Evolutionary conservation across 1,284 basidiomycete genomes (phyloP).

Genomic region (Ceratobasidium theobromae): DNA sequence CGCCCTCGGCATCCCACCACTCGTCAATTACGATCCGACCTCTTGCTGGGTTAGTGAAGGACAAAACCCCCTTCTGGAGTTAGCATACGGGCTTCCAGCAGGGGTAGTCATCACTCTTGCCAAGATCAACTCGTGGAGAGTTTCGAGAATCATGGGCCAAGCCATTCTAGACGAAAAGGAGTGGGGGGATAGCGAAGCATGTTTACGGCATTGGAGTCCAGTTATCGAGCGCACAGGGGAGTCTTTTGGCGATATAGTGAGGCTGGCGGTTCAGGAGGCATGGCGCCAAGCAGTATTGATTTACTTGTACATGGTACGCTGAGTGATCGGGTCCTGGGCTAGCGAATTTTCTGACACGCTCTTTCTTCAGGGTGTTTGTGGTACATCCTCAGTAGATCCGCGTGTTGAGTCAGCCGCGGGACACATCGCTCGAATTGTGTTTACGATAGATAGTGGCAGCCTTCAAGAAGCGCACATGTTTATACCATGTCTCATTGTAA

Average conservation of each 20-base stretch:
- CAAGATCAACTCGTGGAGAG: background rate
- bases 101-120: background rate
- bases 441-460: background rate
- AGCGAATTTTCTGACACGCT: background rate
- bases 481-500: constrained; percentile 6
- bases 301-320: constrained; percentile 16
- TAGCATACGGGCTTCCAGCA: background rate
- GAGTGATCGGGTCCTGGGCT: background rate
- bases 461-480: background rate
- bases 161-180: background rate
- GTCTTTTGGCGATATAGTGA: background rate
- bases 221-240: background rate
- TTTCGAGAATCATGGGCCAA: background rate
- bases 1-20: background rate
- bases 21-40: constrained; percentile 2
- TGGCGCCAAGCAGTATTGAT: constrained; percentile 7
- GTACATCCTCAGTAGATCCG: background rate
- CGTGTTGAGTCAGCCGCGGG: background rate
- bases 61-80: background rate
- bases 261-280: constrained; percentile 13
- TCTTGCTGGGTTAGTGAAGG: background rate
- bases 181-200: background rate
- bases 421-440: background rate
- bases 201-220: background rate
- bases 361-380: background rate